Percentiles rank a stretch among this genome's conserved stretches.
Conservation (phyloP, 495 filamentous ascomycete species). For the Staphylotrichum longicolle region DNA sequence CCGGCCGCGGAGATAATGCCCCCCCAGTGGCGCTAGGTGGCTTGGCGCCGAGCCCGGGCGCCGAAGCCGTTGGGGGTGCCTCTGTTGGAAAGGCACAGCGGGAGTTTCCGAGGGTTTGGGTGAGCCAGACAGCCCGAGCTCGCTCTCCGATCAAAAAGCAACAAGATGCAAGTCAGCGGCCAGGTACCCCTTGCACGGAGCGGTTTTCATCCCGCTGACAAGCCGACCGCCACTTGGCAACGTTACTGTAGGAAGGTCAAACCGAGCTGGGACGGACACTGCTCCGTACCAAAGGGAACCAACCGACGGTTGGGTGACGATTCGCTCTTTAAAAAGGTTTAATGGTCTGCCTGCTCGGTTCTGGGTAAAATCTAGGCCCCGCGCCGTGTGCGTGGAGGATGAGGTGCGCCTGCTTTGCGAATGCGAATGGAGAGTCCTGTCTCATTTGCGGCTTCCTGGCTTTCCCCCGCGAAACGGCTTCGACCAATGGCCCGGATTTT, state of each 20-base stretch:
- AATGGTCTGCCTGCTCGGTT: background rate
- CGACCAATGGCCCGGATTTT: slow-evolving; percentile 28
- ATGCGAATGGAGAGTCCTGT: no score
- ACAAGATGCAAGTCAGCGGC: slow-evolving; percentile 7
- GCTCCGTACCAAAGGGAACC: no score
- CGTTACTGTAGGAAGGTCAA: no score
- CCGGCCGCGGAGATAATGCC: slow-evolving; percentile 28
- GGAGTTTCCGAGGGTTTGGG: slow-evolving; percentile 18
- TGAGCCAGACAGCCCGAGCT: background rate
- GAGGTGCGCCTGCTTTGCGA: no score
- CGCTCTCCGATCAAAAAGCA: background rate
- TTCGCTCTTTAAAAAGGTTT: no score
- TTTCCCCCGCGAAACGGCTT: slow-evolving; percentile 12
- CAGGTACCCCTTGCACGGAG: slow-evolving; percentile 2
- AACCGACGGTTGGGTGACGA: no score
- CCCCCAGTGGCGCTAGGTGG: slow-evolving; percentile 6
- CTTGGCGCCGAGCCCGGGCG: slow-evolving; percentile 16
- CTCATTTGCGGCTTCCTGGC: slow-evolving; percentile 5
- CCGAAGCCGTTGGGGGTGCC: slow-evolving; percentile 9
- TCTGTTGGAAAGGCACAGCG: background rate
- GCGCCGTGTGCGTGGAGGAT: no score
- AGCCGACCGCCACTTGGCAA: no score
- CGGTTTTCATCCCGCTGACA: slow-evolving; percentile 12
- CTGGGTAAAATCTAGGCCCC: background rate
- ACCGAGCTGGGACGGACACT: no score